phyloP scores from a whole-genome alignment of 805 yeast species.

The Suhomyces sp. region DNA sequence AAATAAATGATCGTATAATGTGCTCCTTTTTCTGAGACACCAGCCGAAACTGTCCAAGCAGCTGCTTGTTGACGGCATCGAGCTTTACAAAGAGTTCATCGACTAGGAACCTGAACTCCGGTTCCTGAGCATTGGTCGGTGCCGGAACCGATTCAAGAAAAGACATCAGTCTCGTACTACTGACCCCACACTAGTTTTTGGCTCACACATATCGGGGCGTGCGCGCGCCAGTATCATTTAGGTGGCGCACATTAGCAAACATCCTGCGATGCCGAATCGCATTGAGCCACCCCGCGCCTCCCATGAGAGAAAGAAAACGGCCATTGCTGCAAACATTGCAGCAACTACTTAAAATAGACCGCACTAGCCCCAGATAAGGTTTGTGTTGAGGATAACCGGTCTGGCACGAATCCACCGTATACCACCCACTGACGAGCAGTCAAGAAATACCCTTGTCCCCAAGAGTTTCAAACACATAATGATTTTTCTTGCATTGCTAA shows the following conservation, averaged over 20 bases:
- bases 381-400: background rate
- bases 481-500: background rate
- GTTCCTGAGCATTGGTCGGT: slow-evolving; percentile 40
- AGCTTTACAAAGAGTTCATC: slow-evolving; percentile 42
- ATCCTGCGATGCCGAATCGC: background rate
- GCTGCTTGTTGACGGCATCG: slow-evolving; percentile 26
- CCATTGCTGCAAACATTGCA: background rate
- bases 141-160: slow-evolving; percentile 3
- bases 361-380: background rate
- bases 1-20: slow-evolving; percentile 28
- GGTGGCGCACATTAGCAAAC: background rate
- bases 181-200: background rate
- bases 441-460: background rate
- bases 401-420: background rate
- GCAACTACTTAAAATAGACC: background rate
- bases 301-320: background rate
- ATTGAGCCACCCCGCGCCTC: background rate
- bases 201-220: background rate
- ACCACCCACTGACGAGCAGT: background rate
- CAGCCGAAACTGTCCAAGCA: slow-evolving; percentile 21
- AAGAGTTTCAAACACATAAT: background rate
- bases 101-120: slow-evolving; percentile 40
- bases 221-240: background rate
- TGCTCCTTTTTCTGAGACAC: slow-evolving; percentile 23
- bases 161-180: background rate